phyloP scores from a whole-genome alignment of 441 rosid species.

The Pelargonium australe region DNA sequence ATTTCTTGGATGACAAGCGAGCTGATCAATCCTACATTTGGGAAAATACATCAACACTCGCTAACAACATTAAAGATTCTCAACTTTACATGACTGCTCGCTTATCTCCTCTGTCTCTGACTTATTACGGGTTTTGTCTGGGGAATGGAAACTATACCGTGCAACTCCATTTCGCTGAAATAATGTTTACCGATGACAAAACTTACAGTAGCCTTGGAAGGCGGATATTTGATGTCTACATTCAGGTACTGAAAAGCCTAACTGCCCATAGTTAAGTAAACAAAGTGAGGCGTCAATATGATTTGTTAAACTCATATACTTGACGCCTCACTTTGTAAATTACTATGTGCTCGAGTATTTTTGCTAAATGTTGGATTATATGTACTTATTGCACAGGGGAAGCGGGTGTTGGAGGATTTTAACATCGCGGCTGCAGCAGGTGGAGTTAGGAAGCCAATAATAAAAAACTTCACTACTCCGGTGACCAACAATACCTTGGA shows the following conservation, averaged over 20 bases:
- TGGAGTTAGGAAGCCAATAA: constrained; percentile 30
- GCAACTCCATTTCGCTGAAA: constrained; percentile 60
- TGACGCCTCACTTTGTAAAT: too few species aligned
- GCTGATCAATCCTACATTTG: neutral
- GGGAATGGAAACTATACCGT: constrained; percentile 41
- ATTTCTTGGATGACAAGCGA: constrained; percentile 36
- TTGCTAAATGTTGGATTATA: neutral
- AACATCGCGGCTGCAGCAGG: constrained; percentile 43
- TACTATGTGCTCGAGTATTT: constrained; percentile 1
- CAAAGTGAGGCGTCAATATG: too few species aligned
- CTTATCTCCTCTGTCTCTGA: constrained; percentile 45
- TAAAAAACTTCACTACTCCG: constrained; percentile 24
- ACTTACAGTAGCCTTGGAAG: constrained; percentile 38
- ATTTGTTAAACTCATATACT: too few species aligned
- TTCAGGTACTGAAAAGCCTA: constrained; percentile 44
- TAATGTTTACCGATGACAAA: constrained; percentile 27
- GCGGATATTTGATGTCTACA: constrained; percentile 46
- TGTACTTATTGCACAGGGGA: constrained; percentile 23
- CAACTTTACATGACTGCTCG: constrained; percentile 40
- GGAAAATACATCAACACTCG: constrained; percentile 18
- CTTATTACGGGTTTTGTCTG: constrained; percentile 50
- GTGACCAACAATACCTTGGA: constrained; percentile 36
- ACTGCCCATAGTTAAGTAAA: too few species aligned
- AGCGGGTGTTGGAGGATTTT: constrained; percentile 31
- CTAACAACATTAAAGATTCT: constrained; percentile 26